Evolutionary conservation across 129 eudicot species (phyloP).

Genomic region (Flaveria brownii): DNA sequence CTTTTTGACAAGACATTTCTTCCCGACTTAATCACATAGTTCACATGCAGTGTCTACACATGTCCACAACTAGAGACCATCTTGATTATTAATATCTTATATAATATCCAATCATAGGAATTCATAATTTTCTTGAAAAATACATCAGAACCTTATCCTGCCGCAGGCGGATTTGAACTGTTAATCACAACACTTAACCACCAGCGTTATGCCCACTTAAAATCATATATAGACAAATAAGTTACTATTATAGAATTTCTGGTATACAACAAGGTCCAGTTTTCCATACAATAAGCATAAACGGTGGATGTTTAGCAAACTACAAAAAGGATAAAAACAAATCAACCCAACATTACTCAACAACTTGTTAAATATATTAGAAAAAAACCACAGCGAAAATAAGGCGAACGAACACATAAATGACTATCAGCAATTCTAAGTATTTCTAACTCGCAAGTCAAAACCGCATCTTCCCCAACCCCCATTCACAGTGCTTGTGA

Average conservation of each 20-base stretch:
- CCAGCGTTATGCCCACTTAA: too few species aligned
- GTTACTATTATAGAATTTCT: too few species aligned
- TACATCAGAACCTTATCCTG: too few species aligned
- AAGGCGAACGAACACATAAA: not conserved
- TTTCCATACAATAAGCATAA: too few species aligned
- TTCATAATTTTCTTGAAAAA: too few species aligned
- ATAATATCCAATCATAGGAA: not conserved
- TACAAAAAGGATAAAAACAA: constrained; percentile 13
- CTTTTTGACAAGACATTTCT: constrained; percentile 21
- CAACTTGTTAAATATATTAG: not conserved
- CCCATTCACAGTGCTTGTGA: not conserved
- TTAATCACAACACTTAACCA: too few species aligned
- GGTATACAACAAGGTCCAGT: too few species aligned
- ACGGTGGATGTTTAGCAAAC: not conserved
- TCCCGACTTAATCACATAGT: constrained; percentile 24
- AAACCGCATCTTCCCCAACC: not conserved
- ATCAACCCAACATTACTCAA: not conserved
- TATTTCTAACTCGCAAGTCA: not conserved
- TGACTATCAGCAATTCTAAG: not conserved
- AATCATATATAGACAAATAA: too few species aligned
- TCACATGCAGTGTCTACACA: constrained; percentile 25
- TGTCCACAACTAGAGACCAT: constrained; percentile 20
- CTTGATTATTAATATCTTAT: not conserved
- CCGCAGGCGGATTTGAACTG: too few species aligned
- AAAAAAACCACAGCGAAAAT: not conserved